Percentiles rank a stretch among this genome's conserved stretches.
These are phyloP conservation scores for Podila minutissima DNA, from an alignment of 192 early-diverging fungal species.

Conservation along the genomic window DNA sequence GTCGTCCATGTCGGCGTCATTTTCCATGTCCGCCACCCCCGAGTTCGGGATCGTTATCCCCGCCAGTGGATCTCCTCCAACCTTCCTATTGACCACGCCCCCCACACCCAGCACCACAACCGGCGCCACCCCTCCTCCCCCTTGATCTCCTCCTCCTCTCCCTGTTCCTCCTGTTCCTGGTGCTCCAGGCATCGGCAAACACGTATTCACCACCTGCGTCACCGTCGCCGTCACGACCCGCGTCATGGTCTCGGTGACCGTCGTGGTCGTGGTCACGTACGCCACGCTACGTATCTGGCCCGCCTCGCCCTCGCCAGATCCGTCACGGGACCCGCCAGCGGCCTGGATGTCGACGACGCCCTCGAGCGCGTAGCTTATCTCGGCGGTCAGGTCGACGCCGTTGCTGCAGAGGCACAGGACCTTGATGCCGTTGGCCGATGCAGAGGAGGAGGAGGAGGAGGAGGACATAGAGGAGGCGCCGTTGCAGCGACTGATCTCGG, in stretches of 20 bases:
- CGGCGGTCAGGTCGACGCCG: conserved; percentile 38
- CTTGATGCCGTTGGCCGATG: too few relatives aligned
- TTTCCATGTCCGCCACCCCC: too few relatives aligned
- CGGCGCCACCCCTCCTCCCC: too few relatives aligned
- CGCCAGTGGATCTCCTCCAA: too few relatives aligned
- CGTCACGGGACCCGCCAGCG: conserved; percentile 11
- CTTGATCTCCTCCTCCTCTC: too few relatives aligned
- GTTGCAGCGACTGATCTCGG: conserved; percentile 28
- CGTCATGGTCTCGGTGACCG: conserved; percentile 1
- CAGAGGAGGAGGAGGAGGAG: too few relatives aligned
- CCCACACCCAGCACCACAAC: too few relatives aligned
- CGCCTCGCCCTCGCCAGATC: conserved; percentile 15
- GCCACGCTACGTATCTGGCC: conserved; percentile 11
- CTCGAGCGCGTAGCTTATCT: conserved; percentile 30
- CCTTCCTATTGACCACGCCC: too few relatives aligned
- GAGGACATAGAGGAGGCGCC: conserved; percentile 8
- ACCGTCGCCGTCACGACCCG: background rate
- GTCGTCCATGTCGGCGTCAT: background rate
- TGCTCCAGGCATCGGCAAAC: too few relatives aligned
- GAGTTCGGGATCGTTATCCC: background rate
- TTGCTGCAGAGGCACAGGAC: conserved; percentile 43
- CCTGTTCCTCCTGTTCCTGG: too few relatives aligned
- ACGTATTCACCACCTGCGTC: too few relatives aligned
- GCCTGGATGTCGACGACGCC: conserved; percentile 26
- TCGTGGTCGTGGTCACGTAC: conserved; percentile 8